These are phyloP conservation scores for Mycena pura DNA, from an alignment of 768 basidiomycete species.

Conservation along the genomic window DNA sequence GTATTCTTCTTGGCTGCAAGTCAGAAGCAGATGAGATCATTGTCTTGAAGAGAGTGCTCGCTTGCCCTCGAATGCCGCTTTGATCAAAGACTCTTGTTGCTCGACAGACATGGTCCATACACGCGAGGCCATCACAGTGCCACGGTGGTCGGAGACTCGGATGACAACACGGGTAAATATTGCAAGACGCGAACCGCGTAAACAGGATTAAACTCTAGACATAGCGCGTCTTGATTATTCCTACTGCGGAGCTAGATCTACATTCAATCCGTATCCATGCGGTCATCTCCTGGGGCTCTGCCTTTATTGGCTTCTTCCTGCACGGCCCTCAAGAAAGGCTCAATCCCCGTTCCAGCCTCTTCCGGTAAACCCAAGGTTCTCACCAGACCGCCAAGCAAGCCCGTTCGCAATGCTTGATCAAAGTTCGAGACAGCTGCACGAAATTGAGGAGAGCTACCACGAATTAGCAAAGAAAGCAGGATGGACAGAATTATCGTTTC, in stretches of 20 bases:
- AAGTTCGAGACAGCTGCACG: slow-evolving; percentile 79
- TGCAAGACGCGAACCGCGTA: too few relatives aligned
- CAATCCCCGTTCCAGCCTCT: slow-evolving; percentile 80
- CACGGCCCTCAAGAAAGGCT: slow-evolving; percentile 81
- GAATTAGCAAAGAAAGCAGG: slow-evolving; percentile 7
- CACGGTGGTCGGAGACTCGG: too few relatives aligned
- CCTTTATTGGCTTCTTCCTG: slow-evolving; percentile 74
- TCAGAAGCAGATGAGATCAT: not conserved
- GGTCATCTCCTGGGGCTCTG: slow-evolving; percentile 46
- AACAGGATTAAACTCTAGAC: too few relatives aligned
- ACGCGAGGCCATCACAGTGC: slow-evolving; percentile 11
- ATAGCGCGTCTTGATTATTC: too few relatives aligned
- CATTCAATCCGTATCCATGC: slow-evolving; percentile 81
- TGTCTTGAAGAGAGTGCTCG: not conserved
- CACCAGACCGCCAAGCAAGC: slow-evolving; percentile 77
- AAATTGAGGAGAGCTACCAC: slow-evolving; percentile 75
- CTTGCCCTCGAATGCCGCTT: slow-evolving; percentile 25
- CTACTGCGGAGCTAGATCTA: not conserved
- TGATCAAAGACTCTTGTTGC: slow-evolving; percentile 22
- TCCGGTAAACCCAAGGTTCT: slow-evolving; percentile 82
- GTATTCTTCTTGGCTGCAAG: slow-evolving; percentile 72
- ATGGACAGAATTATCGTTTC: slow-evolving; percentile 15
- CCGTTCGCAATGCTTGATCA: slow-evolving; percentile 85
- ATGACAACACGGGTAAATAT: too few relatives aligned
- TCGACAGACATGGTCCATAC: slow-evolving; percentile 21